These are phyloP conservation scores for Termitomyces eurrhizus DNA, from an alignment of 768 basidiomycete species.

Conservation along the genomic window DNA sequence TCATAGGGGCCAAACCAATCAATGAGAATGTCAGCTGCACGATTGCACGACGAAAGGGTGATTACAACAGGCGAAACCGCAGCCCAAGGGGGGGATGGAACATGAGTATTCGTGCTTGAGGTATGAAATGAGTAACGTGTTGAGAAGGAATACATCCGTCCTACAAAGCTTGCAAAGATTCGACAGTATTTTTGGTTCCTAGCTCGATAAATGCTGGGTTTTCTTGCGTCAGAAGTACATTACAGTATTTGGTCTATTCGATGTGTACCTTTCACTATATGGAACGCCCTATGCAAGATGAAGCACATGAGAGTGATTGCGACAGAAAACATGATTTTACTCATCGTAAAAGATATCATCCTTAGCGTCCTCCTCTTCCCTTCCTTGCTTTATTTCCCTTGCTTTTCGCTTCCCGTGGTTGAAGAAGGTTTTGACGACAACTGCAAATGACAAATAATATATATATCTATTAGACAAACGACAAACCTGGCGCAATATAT, in stretches of 20 bases:
- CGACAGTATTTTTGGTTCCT: background rate
- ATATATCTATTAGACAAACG: background rate
- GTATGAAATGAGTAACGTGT: background rate
- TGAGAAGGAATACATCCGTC: background rate
- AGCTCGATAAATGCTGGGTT: background rate
- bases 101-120: constrained; percentile 60
- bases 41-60: constrained; percentile 53
- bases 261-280: background rate
- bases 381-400: background rate
- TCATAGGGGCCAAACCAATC: constrained; percentile 38
- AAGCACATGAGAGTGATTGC: background rate
- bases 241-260: background rate
- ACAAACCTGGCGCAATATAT: background rate
- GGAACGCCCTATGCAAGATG: background rate
- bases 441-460: background rate
- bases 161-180: background rate
- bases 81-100: constrained; percentile 66
- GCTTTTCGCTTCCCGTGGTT: background rate
- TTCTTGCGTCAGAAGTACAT: background rate
- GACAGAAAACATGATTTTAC: background rate
- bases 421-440: background rate
- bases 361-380: background rate
- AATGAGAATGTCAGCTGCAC: constrained; percentile 2
- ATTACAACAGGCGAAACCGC: constrained; percentile 54
- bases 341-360: background rate